A percentile compares a stretch with the other conserved stretches of the same genome.
These are phyloP conservation scores for Trametopsis cervina DNA, from an alignment of 768 basidiomycete genomes.

Conservation along the genomic window DNA sequence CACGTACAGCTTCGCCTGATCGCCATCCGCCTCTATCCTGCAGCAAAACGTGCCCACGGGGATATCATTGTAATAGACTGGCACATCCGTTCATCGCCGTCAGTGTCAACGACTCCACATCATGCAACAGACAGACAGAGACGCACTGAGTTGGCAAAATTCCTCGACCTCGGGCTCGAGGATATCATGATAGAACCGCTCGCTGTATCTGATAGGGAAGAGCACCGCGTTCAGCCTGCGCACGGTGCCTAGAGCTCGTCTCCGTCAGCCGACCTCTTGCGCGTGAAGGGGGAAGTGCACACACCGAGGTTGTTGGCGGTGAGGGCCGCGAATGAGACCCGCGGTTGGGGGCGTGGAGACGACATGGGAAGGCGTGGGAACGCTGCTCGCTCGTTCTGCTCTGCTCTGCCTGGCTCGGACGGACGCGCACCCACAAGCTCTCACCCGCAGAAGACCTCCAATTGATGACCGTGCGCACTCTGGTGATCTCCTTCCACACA, in stretches of 20 bases:
- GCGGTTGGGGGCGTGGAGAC: conserved; percentile 26
- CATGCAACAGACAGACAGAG: conserved; percentile 4
- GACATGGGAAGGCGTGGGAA: conserved; percentile 26
- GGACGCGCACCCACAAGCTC: no score
- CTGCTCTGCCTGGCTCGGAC: no score
- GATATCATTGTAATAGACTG: conserved; percentile 91
- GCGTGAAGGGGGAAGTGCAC: conserved; percentile 10
- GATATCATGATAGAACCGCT: conserved; percentile 82
- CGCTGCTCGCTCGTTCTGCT: conserved; percentile 6
- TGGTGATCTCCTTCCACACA: no score
- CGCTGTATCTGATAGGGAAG: conserved; percentile 85
- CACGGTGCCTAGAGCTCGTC: conserved; percentile 27
- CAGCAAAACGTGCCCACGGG: conserved; percentile 88
- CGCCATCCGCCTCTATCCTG: conserved; percentile 66
- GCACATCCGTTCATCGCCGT: conserved; percentile 1
- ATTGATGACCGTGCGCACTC: no score
- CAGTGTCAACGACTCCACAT: background rate
- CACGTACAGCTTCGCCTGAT: conserved; percentile 58
- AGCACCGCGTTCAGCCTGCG: conserved; percentile 70
- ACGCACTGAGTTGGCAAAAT: conserved; percentile 83
- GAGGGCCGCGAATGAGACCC: conserved; percentile 66
- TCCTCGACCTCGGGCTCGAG: conserved; percentile 71
- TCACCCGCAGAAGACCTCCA: no score
- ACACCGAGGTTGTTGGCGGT: conserved; percentile 75
- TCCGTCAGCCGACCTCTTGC: background rate